phyloP scores from a whole-genome alignment of 75 land plant species.

The Cryptomeria japonica region DNA sequence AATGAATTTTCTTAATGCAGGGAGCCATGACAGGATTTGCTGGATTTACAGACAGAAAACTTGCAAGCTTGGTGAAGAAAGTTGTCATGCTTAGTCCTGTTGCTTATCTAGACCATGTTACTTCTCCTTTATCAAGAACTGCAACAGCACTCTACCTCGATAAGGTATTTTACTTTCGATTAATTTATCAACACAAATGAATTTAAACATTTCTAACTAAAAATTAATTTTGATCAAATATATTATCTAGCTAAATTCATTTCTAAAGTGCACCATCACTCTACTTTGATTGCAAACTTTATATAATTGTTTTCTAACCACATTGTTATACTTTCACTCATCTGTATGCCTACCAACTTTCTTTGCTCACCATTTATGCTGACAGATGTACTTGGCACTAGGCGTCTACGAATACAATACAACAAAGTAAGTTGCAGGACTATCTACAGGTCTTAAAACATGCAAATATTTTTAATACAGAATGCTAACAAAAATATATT shows the following conservation, averaged over 20 bases:
- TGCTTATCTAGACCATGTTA: constrained; percentile 49
- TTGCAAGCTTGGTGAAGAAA: constrained; percentile 37
- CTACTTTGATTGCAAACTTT: too few relatives aligned
- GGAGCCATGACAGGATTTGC: constrained; percentile 73
- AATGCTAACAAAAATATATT: neutral
- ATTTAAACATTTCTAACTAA: too few relatives aligned
- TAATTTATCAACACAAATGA: too few relatives aligned
- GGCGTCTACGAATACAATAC: neutral
- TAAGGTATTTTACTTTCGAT: constrained; percentile 38
- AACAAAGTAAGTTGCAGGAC: neutral
- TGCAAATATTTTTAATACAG: constrained; percentile 3
- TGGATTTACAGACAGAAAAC: constrained; percentile 38
- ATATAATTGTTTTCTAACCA: neutral
- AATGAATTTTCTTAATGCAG: constrained; percentile 21
- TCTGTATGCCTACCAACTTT: neutral
- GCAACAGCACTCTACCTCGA: constrained; percentile 48
- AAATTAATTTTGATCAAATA: too few relatives aligned
- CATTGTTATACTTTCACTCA: too few relatives aligned
- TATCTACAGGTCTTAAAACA: constrained; percentile 3
- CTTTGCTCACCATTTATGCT: neutral
- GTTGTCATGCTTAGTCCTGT: constrained; percentile 80
- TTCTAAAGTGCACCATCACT: too few relatives aligned
- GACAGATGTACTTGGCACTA: neutral
- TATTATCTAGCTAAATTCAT: too few relatives aligned
- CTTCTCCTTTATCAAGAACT: constrained; percentile 36